Evolutionary conservation across 1,139 yeast species (phyloP).

Genomic region (Wickerhamiella infanticola): DNA sequence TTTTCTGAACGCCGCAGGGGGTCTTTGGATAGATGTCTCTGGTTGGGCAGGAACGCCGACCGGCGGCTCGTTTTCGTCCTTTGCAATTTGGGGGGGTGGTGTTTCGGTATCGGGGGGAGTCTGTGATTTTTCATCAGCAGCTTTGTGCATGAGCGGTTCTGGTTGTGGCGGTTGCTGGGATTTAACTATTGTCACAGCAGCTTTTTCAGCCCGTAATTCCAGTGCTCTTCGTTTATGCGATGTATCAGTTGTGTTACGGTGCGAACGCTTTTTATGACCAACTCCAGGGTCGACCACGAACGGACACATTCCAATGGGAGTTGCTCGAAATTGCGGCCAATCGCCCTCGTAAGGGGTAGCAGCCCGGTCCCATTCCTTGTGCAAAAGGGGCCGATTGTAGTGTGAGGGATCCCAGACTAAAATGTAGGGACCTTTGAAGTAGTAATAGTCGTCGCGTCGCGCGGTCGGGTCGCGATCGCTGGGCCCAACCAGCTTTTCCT

Average conservation of each 20-base stretch:
- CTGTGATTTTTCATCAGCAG: background rate
- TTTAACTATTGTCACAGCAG: background rate
- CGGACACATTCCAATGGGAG: constrained; percentile 44
- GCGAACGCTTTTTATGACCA: background rate
- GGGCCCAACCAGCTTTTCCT: constrained; percentile 76
- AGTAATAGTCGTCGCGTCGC: constrained; percentile 67
- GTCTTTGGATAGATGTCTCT: background rate
- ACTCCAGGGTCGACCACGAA: constrained; percentile 31
- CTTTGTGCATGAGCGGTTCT: background rate
- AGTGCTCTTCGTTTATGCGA: background rate
- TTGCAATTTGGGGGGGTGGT: background rate
- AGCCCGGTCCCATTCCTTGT: constrained; percentile 53
- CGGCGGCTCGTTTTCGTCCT: background rate
- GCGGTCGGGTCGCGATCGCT: constrained; percentile 82
- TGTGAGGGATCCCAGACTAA: constrained; percentile 73
- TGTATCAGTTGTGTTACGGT: background rate
- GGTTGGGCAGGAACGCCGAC: background rate
- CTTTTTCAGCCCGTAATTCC: background rate
- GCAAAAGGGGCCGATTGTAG: constrained; percentile 63
- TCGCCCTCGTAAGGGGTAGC: constrained; percentile 29
- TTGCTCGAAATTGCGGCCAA: constrained; percentile 33
- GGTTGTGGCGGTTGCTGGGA: background rate
- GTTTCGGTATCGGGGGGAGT: background rate
- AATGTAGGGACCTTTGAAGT: constrained; percentile 61
- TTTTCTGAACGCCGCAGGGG: constrained; percentile 10